phyloP scores from a whole-genome alignment of 371 early-diverging fungal genomes.

The Zopfochytrium polystomum region DNA sequence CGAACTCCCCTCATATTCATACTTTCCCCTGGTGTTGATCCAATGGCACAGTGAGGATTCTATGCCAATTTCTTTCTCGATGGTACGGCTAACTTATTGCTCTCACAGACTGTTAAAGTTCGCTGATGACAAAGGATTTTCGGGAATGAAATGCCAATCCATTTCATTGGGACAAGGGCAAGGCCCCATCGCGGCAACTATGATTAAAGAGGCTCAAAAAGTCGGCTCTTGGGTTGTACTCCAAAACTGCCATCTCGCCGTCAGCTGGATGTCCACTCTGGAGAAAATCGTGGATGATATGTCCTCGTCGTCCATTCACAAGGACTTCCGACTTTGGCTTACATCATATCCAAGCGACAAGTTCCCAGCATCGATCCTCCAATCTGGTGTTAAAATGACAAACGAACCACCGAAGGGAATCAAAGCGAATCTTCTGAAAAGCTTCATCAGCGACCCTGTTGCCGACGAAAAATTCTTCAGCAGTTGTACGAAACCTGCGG shows the following conservation, averaged over 20 bases:
- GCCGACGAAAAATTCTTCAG: conserved; percentile 54
- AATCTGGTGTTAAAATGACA: conserved; percentile 61
- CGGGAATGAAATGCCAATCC: conserved; percentile 47
- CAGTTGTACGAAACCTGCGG: conserved; percentile 43
- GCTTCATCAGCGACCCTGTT: conserved; percentile 56
- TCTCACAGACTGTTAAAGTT: conserved; percentile 53
- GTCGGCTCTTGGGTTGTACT: conserved; percentile 59
- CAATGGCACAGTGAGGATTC: conserved; percentile 55
- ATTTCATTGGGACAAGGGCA: conserved; percentile 64
- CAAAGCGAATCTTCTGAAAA: conserved; percentile 52
- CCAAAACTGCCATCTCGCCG: conserved; percentile 62
- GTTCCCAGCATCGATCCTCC: conserved; percentile 56
- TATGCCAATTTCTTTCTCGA: not conserved
- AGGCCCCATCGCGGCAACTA: conserved; percentile 57
- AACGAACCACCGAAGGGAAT: conserved; percentile 63
- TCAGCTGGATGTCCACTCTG: conserved; percentile 51
- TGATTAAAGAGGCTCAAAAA: conserved; percentile 57
- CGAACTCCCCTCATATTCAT: conserved; percentile 55
- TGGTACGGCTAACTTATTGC: not conserved
- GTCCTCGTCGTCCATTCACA: conserved; percentile 46
- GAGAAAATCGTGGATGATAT: conserved; percentile 62
- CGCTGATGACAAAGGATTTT: conserved; percentile 56
- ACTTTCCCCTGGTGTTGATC: conserved; percentile 60
- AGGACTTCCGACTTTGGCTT: conserved; percentile 57
- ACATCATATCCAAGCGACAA: conserved; percentile 57